A percentile compares a stretch with the other conserved stretches of the same genome.
Conservation (phyloP, 768 basidiomycete genomes). For the Termitomyces sp. region DNA sequence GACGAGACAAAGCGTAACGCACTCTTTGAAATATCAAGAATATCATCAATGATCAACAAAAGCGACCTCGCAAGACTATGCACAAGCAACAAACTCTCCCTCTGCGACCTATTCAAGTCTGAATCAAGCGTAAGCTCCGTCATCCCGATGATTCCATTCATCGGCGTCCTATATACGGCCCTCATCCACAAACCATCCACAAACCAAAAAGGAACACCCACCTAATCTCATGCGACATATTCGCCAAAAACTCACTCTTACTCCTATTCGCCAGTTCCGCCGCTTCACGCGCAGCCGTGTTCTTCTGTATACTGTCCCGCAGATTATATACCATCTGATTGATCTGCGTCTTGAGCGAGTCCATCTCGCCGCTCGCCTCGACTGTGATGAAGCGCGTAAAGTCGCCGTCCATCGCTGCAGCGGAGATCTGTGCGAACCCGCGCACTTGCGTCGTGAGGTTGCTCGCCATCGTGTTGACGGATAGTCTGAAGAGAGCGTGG, state of each 20-base stretch:
- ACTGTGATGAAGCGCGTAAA: conserved; percentile 99
- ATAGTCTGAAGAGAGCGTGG: conserved; percentile 49
- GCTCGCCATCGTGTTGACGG: conserved; percentile 97
- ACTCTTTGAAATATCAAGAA: conserved; percentile 99
- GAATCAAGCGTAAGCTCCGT: conserved; percentile 96
- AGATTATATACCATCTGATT: conserved; percentile 99
- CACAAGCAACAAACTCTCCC: conserved; percentile 93
- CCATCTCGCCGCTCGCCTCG: conserved; percentile 98
- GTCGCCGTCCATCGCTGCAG: conserved; percentile 98
- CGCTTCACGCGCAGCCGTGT: conserved; percentile 94
- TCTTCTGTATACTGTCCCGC: conserved; percentile 96
- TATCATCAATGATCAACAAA: conserved; percentile 97
- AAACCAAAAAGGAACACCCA: conserved; percentile 30
- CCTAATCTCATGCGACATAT: conserved; percentile 98
- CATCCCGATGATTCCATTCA: conserved; percentile 99
- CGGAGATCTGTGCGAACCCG: conserved; percentile 98
- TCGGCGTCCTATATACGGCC: conserved; percentile 70
- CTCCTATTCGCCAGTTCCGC: conserved; percentile 96
- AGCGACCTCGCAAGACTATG: conserved; percentile 92
- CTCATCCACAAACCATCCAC: neutral
- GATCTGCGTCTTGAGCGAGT: conserved; percentile 97
- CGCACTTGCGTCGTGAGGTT: conserved; percentile 98
- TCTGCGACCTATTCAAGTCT: conserved; percentile 89
- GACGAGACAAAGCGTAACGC: conserved; percentile 28
- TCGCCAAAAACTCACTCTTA: conserved; percentile 98